phyloP scores from a whole-genome alignment of 1,284 basidiomycete genomes.

The Moesziomyces sp. region DNA sequence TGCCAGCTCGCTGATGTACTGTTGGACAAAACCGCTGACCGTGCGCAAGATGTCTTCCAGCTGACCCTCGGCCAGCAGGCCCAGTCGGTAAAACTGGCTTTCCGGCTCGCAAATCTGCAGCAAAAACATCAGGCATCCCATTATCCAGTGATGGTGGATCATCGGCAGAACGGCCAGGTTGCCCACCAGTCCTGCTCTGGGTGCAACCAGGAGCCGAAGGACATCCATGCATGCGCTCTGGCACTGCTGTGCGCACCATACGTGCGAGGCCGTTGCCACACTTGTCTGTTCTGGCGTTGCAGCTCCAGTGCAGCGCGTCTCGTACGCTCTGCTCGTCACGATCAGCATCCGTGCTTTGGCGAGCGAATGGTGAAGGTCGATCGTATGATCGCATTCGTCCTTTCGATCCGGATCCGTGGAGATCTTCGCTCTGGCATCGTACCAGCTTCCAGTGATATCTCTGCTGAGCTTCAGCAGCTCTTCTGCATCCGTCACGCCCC shows the following conservation, averaged over 20 bases:
- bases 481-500: neutral
- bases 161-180: conserved; percentile 18
- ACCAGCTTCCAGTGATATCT: conserved; percentile 15
- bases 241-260: conserved; percentile 1
- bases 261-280: neutral
- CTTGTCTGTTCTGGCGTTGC: neutral
- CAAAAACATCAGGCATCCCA: conserved; percentile 6
- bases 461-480: neutral
- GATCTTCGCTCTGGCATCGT: conserved; percentile 4
- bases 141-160: conserved; percentile 27
- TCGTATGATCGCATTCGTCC: conserved; percentile 17
- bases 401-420: conserved; percentile 9
- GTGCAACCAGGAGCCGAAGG: conserved; percentile 1
- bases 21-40: conserved; percentile 8
- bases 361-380: conserved; percentile 18
- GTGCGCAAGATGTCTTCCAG: conserved; percentile 9
- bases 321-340: conserved; percentile 4
- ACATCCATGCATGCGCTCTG: conserved; percentile 17
- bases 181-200: conserved; percentile 1
- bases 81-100: conserved; percentile 8
- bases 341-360: conserved; percentile 11
- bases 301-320: neutral
- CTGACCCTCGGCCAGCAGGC: conserved; percentile 11
- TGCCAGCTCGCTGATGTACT: conserved; percentile 14
- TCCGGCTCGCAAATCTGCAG: conserved; percentile 15